Conservation (phyloP, 176 grass and related monocot species). For the Thalia dealbata region DNA sequence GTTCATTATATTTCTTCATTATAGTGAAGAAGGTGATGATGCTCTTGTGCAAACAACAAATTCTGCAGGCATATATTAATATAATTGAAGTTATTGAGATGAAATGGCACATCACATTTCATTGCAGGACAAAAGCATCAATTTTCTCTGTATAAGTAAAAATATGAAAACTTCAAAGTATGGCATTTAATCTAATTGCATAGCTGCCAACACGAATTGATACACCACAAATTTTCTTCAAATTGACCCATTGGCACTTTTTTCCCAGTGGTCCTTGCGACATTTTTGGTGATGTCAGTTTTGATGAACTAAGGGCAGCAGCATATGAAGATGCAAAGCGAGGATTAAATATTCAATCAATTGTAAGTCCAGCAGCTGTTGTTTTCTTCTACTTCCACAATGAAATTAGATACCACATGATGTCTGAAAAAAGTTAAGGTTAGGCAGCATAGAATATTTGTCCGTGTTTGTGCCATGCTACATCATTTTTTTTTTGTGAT, state of each 20-base stretch:
- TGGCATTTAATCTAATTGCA: too few relatives aligned
- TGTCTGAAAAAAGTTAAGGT: background rate
- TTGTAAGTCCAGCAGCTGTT: slow-evolving; percentile 37
- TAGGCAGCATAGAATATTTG: background rate
- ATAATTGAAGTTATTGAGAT: background rate
- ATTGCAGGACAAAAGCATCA: background rate
- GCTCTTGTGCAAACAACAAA: background rate
- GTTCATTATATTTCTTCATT: background rate
- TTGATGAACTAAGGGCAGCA: slow-evolving; percentile 65
- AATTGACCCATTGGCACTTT: slow-evolving; percentile 13
- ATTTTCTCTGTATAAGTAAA: background rate
- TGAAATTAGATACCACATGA: background rate
- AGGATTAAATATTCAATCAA: slow-evolving; percentile 56
- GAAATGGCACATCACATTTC: background rate
- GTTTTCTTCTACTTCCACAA: background rate
- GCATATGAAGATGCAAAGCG: slow-evolving; percentile 71
- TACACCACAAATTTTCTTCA: background rate
- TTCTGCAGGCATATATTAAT: background rate
- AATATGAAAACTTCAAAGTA: background rate
- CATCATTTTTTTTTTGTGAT: background rate
- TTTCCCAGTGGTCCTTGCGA: slow-evolving; percentile 66
- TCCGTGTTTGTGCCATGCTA: background rate
- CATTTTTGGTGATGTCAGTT: slow-evolving; percentile 68
- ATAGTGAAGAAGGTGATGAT: too few relatives aligned
- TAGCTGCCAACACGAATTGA: too few relatives aligned